Conservation (phyloP, 2,329 filamentous ascomycete species). For the Trichoderma harzianum region DNA sequence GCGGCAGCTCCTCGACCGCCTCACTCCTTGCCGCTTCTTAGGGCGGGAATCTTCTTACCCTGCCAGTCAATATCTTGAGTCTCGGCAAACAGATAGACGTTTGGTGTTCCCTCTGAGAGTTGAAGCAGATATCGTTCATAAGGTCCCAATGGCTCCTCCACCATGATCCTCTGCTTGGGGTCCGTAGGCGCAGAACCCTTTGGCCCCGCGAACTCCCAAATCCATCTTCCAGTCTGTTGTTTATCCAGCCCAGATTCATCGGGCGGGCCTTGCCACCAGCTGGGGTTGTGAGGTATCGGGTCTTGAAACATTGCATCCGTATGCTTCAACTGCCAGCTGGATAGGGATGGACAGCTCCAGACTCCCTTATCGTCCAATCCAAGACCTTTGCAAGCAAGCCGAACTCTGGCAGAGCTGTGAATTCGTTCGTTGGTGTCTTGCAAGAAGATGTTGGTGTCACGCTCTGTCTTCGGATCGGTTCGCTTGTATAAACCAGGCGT, state of each 20-base stretch:
- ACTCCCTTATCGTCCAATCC: slow-evolving; percentile 45
- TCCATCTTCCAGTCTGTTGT: slow-evolving; percentile 41
- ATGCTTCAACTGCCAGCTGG: slow-evolving; percentile 43
- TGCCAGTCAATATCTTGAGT: slow-evolving; percentile 17
- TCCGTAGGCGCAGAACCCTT: slow-evolving; percentile 40
- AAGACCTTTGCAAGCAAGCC: slow-evolving; percentile 48
- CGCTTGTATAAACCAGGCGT: slow-evolving; percentile 49
- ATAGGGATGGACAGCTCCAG: slow-evolving; percentile 47
- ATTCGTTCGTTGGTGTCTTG: slow-evolving; percentile 54
- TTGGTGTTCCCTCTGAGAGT: slow-evolving; percentile 42
- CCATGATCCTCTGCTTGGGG: slow-evolving; percentile 41
- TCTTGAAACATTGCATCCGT: slow-evolving; percentile 33
- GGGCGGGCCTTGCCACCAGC: slow-evolving; percentile 30
- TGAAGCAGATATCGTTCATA: slow-evolving; percentile 49
- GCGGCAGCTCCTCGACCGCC: background rate
- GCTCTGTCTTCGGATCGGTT: slow-evolving; percentile 40
- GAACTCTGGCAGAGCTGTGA: slow-evolving; percentile 53
- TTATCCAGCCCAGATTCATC: slow-evolving; percentile 24
- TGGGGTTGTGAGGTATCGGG: slow-evolving; percentile 33
- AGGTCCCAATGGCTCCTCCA: slow-evolving; percentile 52
- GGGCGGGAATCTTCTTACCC: slow-evolving; percentile 7
- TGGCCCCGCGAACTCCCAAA: slow-evolving; percentile 52
- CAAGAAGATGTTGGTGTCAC: slow-evolving; percentile 38
- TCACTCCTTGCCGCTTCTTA: background rate
- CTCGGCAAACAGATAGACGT: slow-evolving; percentile 42